Evolutionary conservation across 768 basidiomycete species (phyloP).

Genomic region (Paxillus involutus): DNA sequence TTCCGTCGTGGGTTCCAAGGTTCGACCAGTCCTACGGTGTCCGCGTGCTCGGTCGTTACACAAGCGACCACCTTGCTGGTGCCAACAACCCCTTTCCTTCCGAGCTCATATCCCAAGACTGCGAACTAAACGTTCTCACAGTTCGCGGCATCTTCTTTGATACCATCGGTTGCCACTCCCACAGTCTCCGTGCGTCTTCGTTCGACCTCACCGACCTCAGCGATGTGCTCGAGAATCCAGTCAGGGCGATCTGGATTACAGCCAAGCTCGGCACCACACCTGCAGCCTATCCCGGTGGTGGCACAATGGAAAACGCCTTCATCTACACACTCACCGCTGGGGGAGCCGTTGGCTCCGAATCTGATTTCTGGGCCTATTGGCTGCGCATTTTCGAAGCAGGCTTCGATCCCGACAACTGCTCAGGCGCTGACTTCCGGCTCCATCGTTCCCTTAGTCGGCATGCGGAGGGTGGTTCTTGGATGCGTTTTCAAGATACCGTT

Average conservation of each 20-base stretch:
- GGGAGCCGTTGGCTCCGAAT: background rate
- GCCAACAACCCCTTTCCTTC: background rate
- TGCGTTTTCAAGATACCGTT: slow-evolving; percentile 1
- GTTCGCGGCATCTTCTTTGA: slow-evolving; percentile 4
- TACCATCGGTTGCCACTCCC: background rate
- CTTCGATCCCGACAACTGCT: background rate
- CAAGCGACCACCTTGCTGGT: slow-evolving; percentile 1
- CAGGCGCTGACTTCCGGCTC: background rate
- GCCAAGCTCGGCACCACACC: background rate
- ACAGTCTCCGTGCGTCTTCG: background rate
- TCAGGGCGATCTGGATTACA: background rate
- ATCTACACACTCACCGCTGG: slow-evolving; percentile 1
- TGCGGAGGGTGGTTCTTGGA: slow-evolving; percentile 2
- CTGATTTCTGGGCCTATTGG: background rate
- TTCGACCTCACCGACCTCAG: background rate
- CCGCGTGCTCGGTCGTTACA: slow-evolving; percentile 4
- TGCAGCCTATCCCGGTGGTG: background rate
- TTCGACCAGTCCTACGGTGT: slow-evolving; percentile 3
- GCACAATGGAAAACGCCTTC: slow-evolving; percentile 1
- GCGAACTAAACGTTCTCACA: background rate
- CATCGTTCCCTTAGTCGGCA: background rate
- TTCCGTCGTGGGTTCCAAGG: slow-evolving; percentile 9
- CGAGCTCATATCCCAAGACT: background rate
- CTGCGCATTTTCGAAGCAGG: background rate
- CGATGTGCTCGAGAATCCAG: background rate